Base-by-base conservation (phyloP, 805 yeast genomes). In the Starmerella floris region DNA sequence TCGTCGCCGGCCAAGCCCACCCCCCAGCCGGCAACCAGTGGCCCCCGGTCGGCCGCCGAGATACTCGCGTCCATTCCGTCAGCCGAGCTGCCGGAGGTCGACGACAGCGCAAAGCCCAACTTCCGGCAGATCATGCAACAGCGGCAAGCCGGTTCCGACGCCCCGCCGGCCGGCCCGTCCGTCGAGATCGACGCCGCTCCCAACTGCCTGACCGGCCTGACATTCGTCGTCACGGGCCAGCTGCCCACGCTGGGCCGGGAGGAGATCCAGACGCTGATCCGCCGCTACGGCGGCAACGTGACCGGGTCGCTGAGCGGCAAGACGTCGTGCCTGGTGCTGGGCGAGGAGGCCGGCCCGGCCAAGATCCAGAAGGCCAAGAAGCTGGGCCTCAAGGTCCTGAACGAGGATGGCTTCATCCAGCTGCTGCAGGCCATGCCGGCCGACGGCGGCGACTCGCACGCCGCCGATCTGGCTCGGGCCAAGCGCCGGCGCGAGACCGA, bases 341-440 rank as follows among this genome's bases (percentile, higher is more conserved):
- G 98, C 6, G 84, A 72, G 40, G 96, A 91, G 51, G 97, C 98
- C 2, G 98, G 98, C 0, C 96, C 97, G 2, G 76, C 84, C n/a
- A 91, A 91, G 61, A 75, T 91, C 34, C 74, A 74, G 53, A 83
- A 78, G 55, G 88, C 93, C 51, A 78, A 74, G 53, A 73, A 75
- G 40, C 65, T 77, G 50, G 70, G 73, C 6, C 74, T 83, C 42
- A 87, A 87, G 61, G 84, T 93, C 32, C 79, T 88, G 46, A 77
- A 75, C 54, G 94, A 91, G 60, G 82, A 73, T 10, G 97, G 97
- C 0, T 85, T 91, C 52, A 62, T 82, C 32, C 75, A 77, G 50
- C 66, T 91, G 49, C 67, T 91, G 36, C 54, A 66, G 20, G 72
- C 75, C 5, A 82, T 88, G 91, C 97, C 98, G 0, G 78, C 77